A percentile compares a stretch with the other conserved stretches of the same genome.
Conservation (phyloP, 345 rosid genomes). For the Citropsis articulata region DNA sequence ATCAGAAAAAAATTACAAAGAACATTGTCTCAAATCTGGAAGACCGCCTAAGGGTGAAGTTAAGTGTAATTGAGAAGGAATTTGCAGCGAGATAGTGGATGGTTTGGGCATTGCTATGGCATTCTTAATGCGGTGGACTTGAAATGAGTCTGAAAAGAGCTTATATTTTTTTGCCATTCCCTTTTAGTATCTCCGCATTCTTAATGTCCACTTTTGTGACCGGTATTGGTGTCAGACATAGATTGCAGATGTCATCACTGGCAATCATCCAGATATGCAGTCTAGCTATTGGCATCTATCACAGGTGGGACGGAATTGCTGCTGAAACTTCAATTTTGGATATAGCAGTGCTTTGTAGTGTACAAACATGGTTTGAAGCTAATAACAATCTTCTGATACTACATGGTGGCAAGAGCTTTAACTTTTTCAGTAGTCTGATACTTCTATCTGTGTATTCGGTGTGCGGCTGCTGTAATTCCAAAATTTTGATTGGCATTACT, state of each 20-base stretch:
- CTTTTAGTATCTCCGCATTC: background rate
- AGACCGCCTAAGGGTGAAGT: conserved; percentile 65
- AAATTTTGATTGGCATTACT: background rate
- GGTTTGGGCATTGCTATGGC: background rate
- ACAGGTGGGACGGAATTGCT: background rate
- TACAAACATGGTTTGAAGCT: background rate
- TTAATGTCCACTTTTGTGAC: background rate
- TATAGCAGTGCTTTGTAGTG: background rate
- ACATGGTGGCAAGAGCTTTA: background rate
- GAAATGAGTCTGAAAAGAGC: background rate
- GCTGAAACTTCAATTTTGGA: background rate
- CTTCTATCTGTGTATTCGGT: background rate
- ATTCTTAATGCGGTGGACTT: background rate
- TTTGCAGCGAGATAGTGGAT: conserved; percentile 40
- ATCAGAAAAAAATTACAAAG: conserved; percentile 76
- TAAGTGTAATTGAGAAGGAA: conserved; percentile 72
- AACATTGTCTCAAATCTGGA: conserved; percentile 60
- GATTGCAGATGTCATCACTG: background rate
- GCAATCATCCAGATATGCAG: background rate
- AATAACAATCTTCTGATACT: background rate
- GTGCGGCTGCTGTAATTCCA: conserved; percentile 2
- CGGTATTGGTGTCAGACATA: background rate
- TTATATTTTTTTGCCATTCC: background rate
- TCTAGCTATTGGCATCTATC: background rate
- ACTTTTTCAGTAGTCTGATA: background rate